Percentiles rank a stretch among this genome's conserved stretches.
phyloP scores from a whole-genome alignment of 441 rosid genomes.

The Adansonia gregorii region DNA sequence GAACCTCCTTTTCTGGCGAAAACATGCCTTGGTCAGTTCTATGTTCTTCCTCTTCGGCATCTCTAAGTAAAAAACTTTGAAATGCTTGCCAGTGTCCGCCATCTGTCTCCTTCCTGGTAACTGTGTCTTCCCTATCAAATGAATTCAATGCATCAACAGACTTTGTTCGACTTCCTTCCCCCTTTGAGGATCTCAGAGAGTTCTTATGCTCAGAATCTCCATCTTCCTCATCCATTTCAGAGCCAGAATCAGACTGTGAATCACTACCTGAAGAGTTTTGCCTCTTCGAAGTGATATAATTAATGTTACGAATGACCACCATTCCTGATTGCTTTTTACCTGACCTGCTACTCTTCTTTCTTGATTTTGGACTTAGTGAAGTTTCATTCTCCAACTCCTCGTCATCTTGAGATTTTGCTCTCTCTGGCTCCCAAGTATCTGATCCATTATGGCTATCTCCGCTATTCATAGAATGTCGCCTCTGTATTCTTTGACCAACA shows the following conservation, averaged over 20 bases:
- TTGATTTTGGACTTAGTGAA: slow-evolving; percentile 33
- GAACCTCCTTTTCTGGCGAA: slow-evolving; percentile 64
- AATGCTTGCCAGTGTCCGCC: slow-evolving; percentile 91
- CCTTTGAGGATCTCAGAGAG: slow-evolving; percentile 44
- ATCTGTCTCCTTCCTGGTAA: slow-evolving; percentile 54
- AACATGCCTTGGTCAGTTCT: slow-evolving; percentile 49
- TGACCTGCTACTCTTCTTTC: slow-evolving; percentile 51
- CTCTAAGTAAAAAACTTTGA: slow-evolving; percentile 75
- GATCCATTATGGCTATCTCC: slow-evolving; percentile 36
- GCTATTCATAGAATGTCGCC: slow-evolving; percentile 63
- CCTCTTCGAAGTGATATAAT: slow-evolving; percentile 77
- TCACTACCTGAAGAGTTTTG: slow-evolving; percentile 63
- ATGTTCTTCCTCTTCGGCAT: slow-evolving; percentile 68
- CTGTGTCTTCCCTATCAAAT: slow-evolving; percentile 44
- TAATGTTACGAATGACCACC: slow-evolving; percentile 88
- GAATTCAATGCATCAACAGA: slow-evolving; percentile 30
- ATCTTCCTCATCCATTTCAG: slow-evolving; percentile 56
- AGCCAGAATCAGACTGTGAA: slow-evolving; percentile 55
- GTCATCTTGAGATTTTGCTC: slow-evolving; percentile 49
- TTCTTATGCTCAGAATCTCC: slow-evolving; percentile 38
- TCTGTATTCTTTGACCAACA: slow-evolving; percentile 55
- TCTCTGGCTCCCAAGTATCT: slow-evolving; percentile 55
- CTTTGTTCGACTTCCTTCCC: slow-evolving; percentile 35
- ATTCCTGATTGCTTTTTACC: slow-evolving; percentile 67
- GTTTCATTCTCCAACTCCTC: slow-evolving; percentile 47